Evolutionary conservation across 495 filamentous ascomycete species (phyloP).

Genomic region (Aspergillus mulundensis): DNA sequence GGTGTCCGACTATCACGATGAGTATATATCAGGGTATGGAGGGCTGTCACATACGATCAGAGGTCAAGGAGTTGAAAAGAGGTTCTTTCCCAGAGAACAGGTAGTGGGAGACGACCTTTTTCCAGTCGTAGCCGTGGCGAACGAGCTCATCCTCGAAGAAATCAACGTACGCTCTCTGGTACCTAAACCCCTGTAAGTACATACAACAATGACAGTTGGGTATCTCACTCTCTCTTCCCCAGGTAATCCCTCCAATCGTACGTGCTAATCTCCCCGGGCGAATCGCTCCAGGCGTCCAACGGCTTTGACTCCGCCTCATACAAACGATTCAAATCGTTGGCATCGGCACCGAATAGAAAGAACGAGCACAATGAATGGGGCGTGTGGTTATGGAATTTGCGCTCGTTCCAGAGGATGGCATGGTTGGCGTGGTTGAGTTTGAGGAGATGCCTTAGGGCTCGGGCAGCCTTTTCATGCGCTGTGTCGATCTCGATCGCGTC

Average conservation of each 20-base stretch:
- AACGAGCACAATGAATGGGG: constrained; percentile 82
- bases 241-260: constrained; percentile 85
- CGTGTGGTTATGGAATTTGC: constrained; percentile 82
- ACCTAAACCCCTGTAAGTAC: constrained; percentile 40
- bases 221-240: constrained; percentile 57
- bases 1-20: constrained; percentile 60
- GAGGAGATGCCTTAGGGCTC: constrained; percentile 85
- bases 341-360: constrained; percentile 74
- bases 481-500: constrained; percentile 75
- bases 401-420: constrained; percentile 71
- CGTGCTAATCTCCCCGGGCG: constrained; percentile 74
- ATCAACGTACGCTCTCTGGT: constrained; percentile 86
- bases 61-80: constrained; percentile 70
- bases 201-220: neutral
- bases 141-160: constrained; percentile 89
- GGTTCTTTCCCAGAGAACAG: constrained; percentile 72
- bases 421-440: constrained; percentile 89
- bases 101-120: constrained; percentile 67
- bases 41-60: constrained; percentile 59
- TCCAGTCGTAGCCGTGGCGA: constrained; percentile 77
- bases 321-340: constrained; percentile 65
- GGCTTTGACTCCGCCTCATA: constrained; percentile 70
- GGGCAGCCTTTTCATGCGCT: constrained; percentile 66
- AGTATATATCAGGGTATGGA: constrained; percentile 1
- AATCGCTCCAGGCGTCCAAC: constrained; percentile 79